Base-by-base conservation (phyloP, 371 early-diverging fungal genomes). In the Lichtheimia ornata region DNA sequence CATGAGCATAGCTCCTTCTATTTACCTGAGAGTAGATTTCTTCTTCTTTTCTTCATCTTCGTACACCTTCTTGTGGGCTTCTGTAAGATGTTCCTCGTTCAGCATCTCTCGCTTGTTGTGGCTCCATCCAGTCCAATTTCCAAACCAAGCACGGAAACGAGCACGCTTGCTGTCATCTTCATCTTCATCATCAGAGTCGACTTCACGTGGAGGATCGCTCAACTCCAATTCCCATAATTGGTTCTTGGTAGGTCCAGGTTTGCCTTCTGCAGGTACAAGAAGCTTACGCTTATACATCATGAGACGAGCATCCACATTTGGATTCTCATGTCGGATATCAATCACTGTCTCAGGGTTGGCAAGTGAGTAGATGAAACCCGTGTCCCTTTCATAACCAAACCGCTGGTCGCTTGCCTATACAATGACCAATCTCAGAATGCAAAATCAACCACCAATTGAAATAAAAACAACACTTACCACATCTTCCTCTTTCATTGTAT, bases 61-160 rank as follows among this genome's bases (percentile, higher is more conserved):
- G 12, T 63, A 56, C 40, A 76, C 76, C 60, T 80, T 75, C 25
- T 70, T 59, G 55, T 80, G 77, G 5, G 81, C 81, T 30, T 73
- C 67, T 6, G 64, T 25, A 22, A 80, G 50, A 4, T 73, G 69
- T 11, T 73, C 59, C 35, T 79, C 79, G 15, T 69, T 56, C 45
- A 79, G 62, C 4, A 73, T 25, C 0, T 65, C 69, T 2, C 67
- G 65, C 63, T 76, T 71, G 35, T 70, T 56, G 14, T 64, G 41
- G 11, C 69, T 69, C 71, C 71, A 73, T 11, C 75, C 79, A 17
- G 56, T 58, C 79, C 79, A 79, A 60, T 60, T 75, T 40, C 76
- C 79, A 50, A 79, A 79, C 79, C 79, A 79, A 7, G 60, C 30
- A 72, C 54, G n/a, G 11, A 58, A 49, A 50, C 75, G 67, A 27